These are phyloP conservation scores for Shiraia sp. DNA, from an alignment of 2,329 filamentous ascomycete species.

Conservation along the genomic window DNA sequence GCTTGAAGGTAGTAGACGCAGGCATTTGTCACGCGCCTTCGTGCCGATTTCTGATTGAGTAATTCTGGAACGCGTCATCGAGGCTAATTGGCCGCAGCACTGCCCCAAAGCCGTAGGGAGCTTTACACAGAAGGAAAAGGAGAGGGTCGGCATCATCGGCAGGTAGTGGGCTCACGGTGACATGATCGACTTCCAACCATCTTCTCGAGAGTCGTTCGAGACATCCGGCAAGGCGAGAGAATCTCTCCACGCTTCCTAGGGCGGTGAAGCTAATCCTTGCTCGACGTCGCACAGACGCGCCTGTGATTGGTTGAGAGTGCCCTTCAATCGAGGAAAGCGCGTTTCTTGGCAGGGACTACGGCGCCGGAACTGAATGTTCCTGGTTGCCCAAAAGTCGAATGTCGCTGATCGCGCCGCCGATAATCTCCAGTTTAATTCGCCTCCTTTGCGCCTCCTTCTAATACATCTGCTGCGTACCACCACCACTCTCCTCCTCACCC, in stretches of 20 bases:
- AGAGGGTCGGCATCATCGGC: conserved; percentile 13
- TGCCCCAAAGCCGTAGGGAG: too few species aligned
- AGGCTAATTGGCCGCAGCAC: not conserved
- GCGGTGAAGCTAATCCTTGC: conserved; percentile 17
- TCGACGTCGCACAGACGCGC: conserved; percentile 8
- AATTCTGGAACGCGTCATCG: not conserved
- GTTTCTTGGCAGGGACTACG: conserved; percentile 19
- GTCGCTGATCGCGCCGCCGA: conserved; percentile 26
- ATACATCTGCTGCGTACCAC: conserved; percentile 21
- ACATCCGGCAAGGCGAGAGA: conserved; percentile 15
- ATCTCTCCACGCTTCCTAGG: conserved; percentile 22
- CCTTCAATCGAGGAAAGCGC: conserved; percentile 5
- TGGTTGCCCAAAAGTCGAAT: conserved; percentile 33
- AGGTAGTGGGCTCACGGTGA: conserved; percentile 23
- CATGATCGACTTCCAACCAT: conserved; percentile 17
- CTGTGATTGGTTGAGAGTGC: conserved; percentile 13
- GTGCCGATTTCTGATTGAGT: too few species aligned
- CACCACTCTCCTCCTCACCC: conserved; percentile 7
- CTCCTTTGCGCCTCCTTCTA: conserved; percentile 25
- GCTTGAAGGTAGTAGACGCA: too few species aligned
- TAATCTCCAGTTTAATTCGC: conserved; percentile 36
- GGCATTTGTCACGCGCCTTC: too few species aligned
- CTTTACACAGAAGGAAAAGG: not conserved
- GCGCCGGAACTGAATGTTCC: conserved; percentile 23
- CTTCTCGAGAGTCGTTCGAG: conserved; percentile 11